These are phyloP conservation scores for Leccinellum luteum DNA, from an alignment of 768 basidiomycete species.

Conservation along the genomic window DNA sequence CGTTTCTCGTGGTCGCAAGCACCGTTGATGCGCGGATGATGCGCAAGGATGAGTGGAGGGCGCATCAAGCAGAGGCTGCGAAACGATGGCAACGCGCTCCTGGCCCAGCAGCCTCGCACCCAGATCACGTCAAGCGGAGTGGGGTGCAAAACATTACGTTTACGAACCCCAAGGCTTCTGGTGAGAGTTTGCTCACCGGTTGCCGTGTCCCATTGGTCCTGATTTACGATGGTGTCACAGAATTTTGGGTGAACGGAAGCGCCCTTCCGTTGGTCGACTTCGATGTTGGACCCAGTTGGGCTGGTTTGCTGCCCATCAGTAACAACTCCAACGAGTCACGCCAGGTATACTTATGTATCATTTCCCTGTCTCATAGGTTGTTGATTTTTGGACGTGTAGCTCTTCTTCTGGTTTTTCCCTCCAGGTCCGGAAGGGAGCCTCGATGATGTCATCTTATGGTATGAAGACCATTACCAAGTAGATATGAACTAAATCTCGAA, in stretches of 20 bases:
- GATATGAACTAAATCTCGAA: not conserved
- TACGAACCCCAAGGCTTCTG: slow-evolving; percentile 59
- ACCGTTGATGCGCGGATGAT: slow-evolving; percentile 20
- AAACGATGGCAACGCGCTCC: slow-evolving; percentile 34
- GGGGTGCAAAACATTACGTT: slow-evolving; percentile 67
- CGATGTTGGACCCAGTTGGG: slow-evolving; percentile 74
- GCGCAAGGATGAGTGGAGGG: slow-evolving; percentile 42
- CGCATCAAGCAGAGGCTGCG: slow-evolving; percentile 47
- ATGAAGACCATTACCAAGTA: not conserved
- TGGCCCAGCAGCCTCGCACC: not conserved
- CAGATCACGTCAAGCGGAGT: slow-evolving; percentile 5
- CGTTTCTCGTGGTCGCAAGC: slow-evolving; percentile 8
- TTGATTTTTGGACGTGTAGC: slow-evolving; percentile 35
- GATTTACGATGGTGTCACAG: slow-evolving; percentile 30
- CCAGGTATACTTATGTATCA: slow-evolving; percentile 39
- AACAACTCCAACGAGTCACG: slow-evolving; percentile 57
- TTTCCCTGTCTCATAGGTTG: not conserved
- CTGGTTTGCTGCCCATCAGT: slow-evolving; percentile 73
- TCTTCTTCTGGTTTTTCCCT: slow-evolving; percentile 86
- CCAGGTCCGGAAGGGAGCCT: slow-evolving; percentile 68
- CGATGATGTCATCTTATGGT: slow-evolving; percentile 79
- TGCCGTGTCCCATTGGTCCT: not conserved
- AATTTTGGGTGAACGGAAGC: slow-evolving; percentile 68
- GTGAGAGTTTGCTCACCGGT: slow-evolving; percentile 32
- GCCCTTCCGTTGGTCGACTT: slow-evolving; percentile 67